Base-by-base conservation (phyloP, 2,329 filamentous ascomycete species). In the Zasmidium cellare region DNA sequence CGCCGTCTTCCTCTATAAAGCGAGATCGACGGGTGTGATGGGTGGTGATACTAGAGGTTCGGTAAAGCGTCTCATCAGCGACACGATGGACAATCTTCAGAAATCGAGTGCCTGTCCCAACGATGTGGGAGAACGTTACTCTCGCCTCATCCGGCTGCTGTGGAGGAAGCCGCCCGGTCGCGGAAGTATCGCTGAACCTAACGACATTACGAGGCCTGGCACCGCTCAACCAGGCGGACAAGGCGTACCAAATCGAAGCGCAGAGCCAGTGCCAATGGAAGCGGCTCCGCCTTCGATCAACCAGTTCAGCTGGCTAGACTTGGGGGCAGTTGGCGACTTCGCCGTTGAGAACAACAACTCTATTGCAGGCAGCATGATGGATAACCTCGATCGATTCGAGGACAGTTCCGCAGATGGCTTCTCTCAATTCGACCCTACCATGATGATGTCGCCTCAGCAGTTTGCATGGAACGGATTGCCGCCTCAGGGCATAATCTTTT, bases 1-100 rank as follows among this genome's bases (percentile, higher is more conserved):
- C 0, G 84, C 85, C 1, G 84, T 87, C 1, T 87, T 87, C 61
- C 69, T 87, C 3, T 87, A 87, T 75, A 87, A 88, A 74, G 82
- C 82, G 67, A 79, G 83, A 38, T 81, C 82, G 1, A 85, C 85
- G 14, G 84, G 84, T 3, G 83, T 85, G 28, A 80, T 87, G 68
- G 77, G 76, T n/a, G 75, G 76, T 16, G 76, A 79, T 35, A 82
- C 84, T 57, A 79, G 83, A 65, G 75, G 77, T n/a, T 78, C 78
- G 11, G 80, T 87, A 7, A 82, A 82, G 19, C 79, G 81, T 28
- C 77, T 86, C 56, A 83, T 88, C 46, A 78, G 78, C 44, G 80
- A 80, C 57, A 85, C 84, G 2, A 85, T 85, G 35, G 79, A 83
- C 24, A 79, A 82, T n/a, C 74, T 88, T 12, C 82, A 83, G 62